Percentiles rank a stretch among this genome's conserved stretches.
phyloP scores from a whole-genome alignment of 2,329 filamentous ascomycete genomes.

The Neofusicoccum sp. region DNA sequence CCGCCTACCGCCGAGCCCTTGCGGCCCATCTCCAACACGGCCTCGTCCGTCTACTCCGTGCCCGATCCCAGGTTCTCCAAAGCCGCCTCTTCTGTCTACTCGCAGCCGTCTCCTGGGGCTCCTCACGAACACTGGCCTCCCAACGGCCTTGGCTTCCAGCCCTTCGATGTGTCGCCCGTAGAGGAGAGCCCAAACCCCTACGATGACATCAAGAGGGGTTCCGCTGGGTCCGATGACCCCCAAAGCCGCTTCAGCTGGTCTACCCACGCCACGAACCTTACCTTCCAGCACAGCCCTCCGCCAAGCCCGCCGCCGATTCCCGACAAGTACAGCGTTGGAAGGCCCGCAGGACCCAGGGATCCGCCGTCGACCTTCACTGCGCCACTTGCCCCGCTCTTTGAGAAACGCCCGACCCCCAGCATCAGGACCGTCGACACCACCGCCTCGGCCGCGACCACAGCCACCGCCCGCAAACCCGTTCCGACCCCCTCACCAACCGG shows the following conservation, averaged over 20 bases:
- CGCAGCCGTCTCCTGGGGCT: conserved; percentile 53
- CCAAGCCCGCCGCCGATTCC: conserved; percentile 45
- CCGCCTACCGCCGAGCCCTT: not conserved
- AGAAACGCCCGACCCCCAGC: conserved; percentile 34
- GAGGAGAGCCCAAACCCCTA: conserved; percentile 12
- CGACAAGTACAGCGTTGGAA: conserved; percentile 22
- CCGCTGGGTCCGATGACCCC: conserved; percentile 26
- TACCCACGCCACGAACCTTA: conserved; percentile 39
- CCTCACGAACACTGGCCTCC: conserved; percentile 15
- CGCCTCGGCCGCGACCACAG: conserved; percentile 26
- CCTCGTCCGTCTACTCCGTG: conserved; percentile 65
- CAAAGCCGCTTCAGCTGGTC: conserved; percentile 47
- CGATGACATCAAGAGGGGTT: not conserved
- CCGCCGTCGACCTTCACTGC: not conserved
- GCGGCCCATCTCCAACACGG: conserved; percentile 22
- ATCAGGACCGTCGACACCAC: conserved; percentile 19
- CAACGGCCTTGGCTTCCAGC: conserved; percentile 20
- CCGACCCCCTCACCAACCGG: conserved; percentile 26
- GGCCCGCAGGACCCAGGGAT: conserved; percentile 6
- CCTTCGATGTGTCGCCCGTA: conserved; percentile 19
- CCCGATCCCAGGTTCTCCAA: conserved; percentile 45
- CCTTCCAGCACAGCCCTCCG: conserved; percentile 46
- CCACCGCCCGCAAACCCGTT: conserved; percentile 33
- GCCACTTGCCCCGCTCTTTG: conserved; percentile 37
- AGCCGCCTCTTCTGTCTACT: conserved; percentile 62